Base-by-base conservation (phyloP, 768 basidiomycete genomes). In the Leccinellum albellum region DNA sequence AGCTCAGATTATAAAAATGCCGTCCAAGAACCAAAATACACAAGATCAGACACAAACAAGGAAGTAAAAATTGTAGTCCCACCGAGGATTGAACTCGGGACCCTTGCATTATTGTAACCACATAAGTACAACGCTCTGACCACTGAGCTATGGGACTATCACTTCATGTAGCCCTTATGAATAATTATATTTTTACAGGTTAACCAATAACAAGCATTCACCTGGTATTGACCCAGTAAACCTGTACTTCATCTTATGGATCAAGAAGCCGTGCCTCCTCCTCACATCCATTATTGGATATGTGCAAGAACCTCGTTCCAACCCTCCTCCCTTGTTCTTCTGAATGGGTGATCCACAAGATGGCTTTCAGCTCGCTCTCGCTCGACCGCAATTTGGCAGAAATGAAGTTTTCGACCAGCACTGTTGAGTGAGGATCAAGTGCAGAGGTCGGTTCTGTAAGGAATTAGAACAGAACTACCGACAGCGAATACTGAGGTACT, bases 301-400 rank as follows among this genome's bases (percentile, higher is more conserved):
- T 68, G 23, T 79, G 76, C 23, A 89, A 68, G 63, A 85, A 88
- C 58, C 88, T 76, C 2, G 83, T 90, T 14, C 90, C 92, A 37
- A 89, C 82, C 53, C 90, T 77, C 61, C 80, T 74, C 5, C 84
- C 88, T 69, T 94, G 92, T 59, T 91, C 88, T 3, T 85, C 83
- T 0, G 89, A 90, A 69, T 94, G 92, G 0, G 93, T 94, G 58
- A 94, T 91, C 92, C 92, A 94, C 4, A 94, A 67, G 40, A 92
- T 72, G 0, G 91, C 88, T 67, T 89, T 89, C 52, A 91, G 71
- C 32, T 74, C 73, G 21, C 79, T 75, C 37, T 80, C 73, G 9
- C 72, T 54, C 1, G 78, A 75, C 40, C 69, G 78, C 33, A 94
- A 68, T 54, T 85, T 78, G 8, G 76, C 67, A 5, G 78, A 57